phyloP scores from a whole-genome alignment of 768 basidiomycete species.

The Boletellus ananiceps region DNA sequence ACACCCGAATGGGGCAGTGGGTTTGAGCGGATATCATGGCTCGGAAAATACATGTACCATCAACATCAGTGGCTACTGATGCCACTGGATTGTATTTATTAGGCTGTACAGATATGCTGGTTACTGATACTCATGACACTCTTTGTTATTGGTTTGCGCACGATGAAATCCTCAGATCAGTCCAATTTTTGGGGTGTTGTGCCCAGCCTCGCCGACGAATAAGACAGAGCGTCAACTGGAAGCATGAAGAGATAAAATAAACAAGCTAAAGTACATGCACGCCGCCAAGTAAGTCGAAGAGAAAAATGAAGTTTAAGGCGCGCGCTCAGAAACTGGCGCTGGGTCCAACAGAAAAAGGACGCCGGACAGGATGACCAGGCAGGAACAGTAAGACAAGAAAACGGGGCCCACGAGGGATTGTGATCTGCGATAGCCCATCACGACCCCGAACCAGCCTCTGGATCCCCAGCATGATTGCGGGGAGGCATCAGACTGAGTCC shows the following conservation, averaged over 20 bases:
- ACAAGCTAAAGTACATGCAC: constrained; percentile 4
- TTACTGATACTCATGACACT: neutral
- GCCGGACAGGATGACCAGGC: neutral
- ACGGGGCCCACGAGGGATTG: no score
- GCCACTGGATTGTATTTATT: neutral
- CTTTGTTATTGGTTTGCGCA: no score
- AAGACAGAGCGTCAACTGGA: constrained; percentile 2
- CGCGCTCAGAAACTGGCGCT: neutral
- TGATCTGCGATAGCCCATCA: neutral
- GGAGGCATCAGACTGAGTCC: constrained; percentile 16
- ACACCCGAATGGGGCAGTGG: no score
- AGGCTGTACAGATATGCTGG: neutral
- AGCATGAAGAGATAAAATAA: constrained; percentile 13
- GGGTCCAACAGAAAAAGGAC: neutral
- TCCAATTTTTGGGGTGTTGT: neutral
- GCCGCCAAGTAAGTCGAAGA: neutral
- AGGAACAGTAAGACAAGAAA: neutral
- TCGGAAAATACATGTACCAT: neutral
- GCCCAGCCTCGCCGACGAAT: neutral
- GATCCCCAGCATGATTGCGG: neutral
- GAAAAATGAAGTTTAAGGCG: neutral
- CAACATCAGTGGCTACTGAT: neutral
- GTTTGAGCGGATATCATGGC: neutral
- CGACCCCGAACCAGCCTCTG: neutral
- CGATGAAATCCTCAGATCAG: neutral